These are phyloP conservation scores for Zhuliangozyma parablackwelliae DNA, from an alignment of 1,139 yeast genomes.

Conservation along the genomic window DNA sequence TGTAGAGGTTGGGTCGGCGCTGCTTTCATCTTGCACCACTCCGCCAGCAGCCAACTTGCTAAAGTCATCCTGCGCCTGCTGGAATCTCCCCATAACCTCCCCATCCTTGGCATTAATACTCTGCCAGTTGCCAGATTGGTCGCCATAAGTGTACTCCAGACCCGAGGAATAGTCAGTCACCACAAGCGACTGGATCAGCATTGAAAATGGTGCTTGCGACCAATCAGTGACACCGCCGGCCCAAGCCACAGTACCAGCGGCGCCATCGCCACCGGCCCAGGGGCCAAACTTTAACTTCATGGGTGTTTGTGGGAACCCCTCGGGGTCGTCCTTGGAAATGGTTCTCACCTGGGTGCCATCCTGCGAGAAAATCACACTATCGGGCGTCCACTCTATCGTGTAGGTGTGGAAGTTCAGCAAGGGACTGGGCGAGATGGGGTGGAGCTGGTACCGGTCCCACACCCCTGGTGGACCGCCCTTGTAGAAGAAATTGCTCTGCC, in stretches of 20 bases:
- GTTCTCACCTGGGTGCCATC: constrained; percentile 62
- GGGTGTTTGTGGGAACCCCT: constrained; percentile 77
- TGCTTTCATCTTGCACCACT: no score
- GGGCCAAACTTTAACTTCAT: constrained; percentile 65
- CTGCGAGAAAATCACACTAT: constrained; percentile 53
- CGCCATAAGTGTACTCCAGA: constrained; percentile 57
- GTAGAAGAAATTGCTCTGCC: constrained; percentile 78
- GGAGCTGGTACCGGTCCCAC: constrained; percentile 78
- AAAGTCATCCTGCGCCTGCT: constrained; percentile 48
- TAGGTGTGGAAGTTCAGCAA: constrained; percentile 61
- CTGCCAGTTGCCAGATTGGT: constrained; percentile 60
- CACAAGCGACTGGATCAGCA: constrained; percentile 56
- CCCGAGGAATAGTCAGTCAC: constrained; percentile 85
- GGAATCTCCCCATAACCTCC: constrained; percentile 54
- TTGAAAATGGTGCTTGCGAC: constrained; percentile 60
- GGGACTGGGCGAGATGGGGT: constrained; percentile 47
- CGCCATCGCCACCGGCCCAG: constrained; percentile 85
- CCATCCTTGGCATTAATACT: constrained; percentile 68
- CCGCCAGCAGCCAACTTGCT: constrained; percentile 25
- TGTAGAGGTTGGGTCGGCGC: no score
- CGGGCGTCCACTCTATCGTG: constrained; percentile 77
- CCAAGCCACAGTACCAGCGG: constrained; percentile 74
- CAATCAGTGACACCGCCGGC: constrained; percentile 79
- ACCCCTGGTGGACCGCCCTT: constrained; percentile 66
- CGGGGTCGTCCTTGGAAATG: constrained; percentile 44